Percentiles rank a stretch among this genome's conserved stretches.
phyloP scores from a whole-genome alignment of 2,329 filamentous ascomycete genomes.

The Simplicillium aogashimaense region DNA sequence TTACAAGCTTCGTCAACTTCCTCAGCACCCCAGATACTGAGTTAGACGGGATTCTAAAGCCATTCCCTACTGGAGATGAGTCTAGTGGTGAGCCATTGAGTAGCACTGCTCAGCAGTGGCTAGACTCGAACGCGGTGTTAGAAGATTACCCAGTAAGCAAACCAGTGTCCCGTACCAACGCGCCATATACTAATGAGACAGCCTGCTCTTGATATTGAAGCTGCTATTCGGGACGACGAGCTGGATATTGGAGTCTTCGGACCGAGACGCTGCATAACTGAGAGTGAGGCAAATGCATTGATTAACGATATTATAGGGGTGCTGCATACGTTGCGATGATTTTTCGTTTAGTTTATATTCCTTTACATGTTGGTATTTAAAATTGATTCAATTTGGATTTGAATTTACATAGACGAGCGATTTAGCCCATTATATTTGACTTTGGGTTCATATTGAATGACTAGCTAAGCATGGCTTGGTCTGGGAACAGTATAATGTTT shows the following conservation, averaged over 20 bases:
- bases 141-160: conserved; percentile 17
- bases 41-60: background rate
- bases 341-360: too few relatives aligned
- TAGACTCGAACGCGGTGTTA: conserved; percentile 10
- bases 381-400: background rate
- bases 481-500: conserved; percentile 47
- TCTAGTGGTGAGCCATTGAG: background rate
- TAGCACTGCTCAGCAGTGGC: background rate
- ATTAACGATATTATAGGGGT: conserved; percentile 13
- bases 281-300: conserved; percentile 14
- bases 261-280: conserved; percentile 15
- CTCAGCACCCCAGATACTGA: conserved; percentile 38
- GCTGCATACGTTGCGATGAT: background rate
- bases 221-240: conserved; percentile 17
- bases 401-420: background rate
- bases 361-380: too few relatives aligned
- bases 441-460: background rate
- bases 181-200: conserved; percentile 11
- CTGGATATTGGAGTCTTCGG: conserved; percentile 32
- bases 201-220: conserved; percentile 30
- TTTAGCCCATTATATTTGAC: background rate
- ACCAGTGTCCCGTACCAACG: too few relatives aligned
- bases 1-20: conserved; percentile 78
- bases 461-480: conserved; percentile 27
- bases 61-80: background rate